phyloP scores from a whole-genome alignment of 148 eudicot genomes.

The Fagopyrum tataricum region DNA sequence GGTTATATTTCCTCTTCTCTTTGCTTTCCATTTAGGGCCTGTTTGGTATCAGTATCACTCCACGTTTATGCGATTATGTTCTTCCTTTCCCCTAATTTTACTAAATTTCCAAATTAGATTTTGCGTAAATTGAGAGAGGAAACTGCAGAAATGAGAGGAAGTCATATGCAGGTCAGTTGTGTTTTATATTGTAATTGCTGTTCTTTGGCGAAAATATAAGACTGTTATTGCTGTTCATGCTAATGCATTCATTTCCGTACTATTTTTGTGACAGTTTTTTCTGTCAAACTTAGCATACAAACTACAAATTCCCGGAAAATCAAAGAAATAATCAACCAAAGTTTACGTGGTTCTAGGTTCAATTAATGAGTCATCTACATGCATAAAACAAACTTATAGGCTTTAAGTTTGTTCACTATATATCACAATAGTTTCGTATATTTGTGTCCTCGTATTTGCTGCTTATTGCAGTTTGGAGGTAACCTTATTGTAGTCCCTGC shows the following conservation, averaged over 20 bases:
- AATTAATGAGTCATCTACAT: not conserved
- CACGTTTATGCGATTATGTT: too few relatives aligned
- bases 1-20: slow-evolving; percentile 20
- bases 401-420: too few relatives aligned
- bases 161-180: slow-evolving; percentile 77
- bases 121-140: slow-evolving; percentile 74
- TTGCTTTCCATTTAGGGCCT: not conserved
- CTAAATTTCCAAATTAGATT: slow-evolving; percentile 23
- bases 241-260: too few relatives aligned
- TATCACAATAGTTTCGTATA: too few relatives aligned
- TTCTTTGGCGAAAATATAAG: not conserved
- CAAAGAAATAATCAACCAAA: not conserved
- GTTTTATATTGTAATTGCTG: not conserved
- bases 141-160: slow-evolving; percentile 69
- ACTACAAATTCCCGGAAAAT: not conserved
- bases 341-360: too few relatives aligned
- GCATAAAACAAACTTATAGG: not conserved
- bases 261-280: not conserved
- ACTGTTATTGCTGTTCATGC: too few relatives aligned
- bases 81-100: not conserved
- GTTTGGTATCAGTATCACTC: too few relatives aligned
- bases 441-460: too few relatives aligned
- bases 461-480: not conserved
- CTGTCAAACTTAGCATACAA: not conserved
- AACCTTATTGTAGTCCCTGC: not conserved